Evolutionary conservation across 169 alveolate genomes (phyloP).

Genomic region (Cryptosporidium sp.): DNA sequence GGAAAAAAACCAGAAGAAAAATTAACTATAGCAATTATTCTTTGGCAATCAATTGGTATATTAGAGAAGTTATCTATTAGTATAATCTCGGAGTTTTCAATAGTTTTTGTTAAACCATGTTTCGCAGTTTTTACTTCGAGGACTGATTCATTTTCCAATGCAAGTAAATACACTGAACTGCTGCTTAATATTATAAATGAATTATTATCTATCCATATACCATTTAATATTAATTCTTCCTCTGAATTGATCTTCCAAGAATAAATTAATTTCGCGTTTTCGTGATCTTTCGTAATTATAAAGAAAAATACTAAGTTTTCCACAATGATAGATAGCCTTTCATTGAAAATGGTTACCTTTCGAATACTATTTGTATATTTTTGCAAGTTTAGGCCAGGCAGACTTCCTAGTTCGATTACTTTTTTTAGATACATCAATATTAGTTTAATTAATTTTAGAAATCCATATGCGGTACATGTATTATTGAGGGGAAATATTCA

Average conservation of each 20-base stretch:
- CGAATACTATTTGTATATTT: background rate
- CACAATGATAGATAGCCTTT: slow-evolving; percentile 4
- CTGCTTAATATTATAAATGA: background rate
- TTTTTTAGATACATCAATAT: slow-evolving; percentile 23
- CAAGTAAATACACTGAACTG: slow-evolving; percentile 9
- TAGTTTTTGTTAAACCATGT: background rate
- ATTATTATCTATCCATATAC: background rate
- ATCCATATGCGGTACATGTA: slow-evolving; percentile 7
- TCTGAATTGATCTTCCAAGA: slow-evolving; percentile 5
- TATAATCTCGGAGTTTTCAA: slow-evolving; percentile 13
- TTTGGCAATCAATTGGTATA: background rate
- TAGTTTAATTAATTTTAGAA: background rate
- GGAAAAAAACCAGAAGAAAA: slow-evolving; percentile 36
- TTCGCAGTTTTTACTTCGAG: background rate
- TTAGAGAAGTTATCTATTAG: background rate
- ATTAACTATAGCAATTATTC: background rate
- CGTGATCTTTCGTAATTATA: background rate
- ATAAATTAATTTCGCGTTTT: background rate
- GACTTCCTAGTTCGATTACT: slow-evolving; percentile 18
- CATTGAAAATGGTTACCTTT: background rate
- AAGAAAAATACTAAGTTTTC: slow-evolving; percentile 5
- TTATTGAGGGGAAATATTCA: background rate
- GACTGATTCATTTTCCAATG: slow-evolving; percentile 13
- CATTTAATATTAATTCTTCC: slow-evolving; percentile 21
- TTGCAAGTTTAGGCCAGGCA: background rate